phyloP scores from a whole-genome alignment of 768 basidiomycete species.

The Boletales sp. region DNA sequence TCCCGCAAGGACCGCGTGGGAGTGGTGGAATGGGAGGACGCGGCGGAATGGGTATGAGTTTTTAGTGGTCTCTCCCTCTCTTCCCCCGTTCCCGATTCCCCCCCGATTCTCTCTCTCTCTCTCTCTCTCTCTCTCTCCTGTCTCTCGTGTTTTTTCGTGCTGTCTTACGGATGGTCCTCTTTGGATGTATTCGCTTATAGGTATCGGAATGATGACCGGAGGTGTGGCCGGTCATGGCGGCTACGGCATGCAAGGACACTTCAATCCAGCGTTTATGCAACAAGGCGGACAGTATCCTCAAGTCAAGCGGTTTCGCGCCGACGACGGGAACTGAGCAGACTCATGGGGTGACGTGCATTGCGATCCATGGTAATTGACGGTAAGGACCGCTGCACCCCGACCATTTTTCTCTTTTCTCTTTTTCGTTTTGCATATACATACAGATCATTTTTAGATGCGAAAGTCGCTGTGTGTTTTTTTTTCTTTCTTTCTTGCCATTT shows the following conservation, averaged over 20 bases:
- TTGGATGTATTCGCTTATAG: constrained; percentile 34
- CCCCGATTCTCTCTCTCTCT: too few relatives aligned
- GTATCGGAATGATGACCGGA: constrained; percentile 52
- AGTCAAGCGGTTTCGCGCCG: constrained; percentile 53
- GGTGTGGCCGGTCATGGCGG: constrained; percentile 40
- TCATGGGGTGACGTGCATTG: too few relatives aligned
- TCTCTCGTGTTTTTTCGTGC: neutral
- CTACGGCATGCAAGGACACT: constrained; percentile 57
- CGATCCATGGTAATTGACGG: too few relatives aligned
- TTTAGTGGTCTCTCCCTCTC: constrained; percentile 22
- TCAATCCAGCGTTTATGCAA: constrained; percentile 73
- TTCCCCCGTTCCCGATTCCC: neutral
- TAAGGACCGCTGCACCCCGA: too few relatives aligned
- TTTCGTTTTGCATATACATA: too few relatives aligned
- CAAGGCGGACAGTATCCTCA: constrained; percentile 41
- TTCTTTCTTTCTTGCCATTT: too few relatives aligned
- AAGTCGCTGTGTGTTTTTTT: too few relatives aligned
- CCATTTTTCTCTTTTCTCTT: too few relatives aligned
- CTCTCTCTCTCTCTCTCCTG: neutral
- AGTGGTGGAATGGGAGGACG: constrained; percentile 43
- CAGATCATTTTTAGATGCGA: too few relatives aligned
- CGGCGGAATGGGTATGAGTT: constrained; percentile 51
- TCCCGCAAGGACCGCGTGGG: constrained; percentile 44
- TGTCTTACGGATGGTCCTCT: constrained; percentile 29
- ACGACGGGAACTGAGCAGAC: constrained; percentile 40